A percentile compares a stretch with the other conserved stretches of the same genome.
These are phyloP conservation scores for Suillus spraguei DNA, from an alignment of 768 basidiomycete genomes.

Conservation along the genomic window DNA sequence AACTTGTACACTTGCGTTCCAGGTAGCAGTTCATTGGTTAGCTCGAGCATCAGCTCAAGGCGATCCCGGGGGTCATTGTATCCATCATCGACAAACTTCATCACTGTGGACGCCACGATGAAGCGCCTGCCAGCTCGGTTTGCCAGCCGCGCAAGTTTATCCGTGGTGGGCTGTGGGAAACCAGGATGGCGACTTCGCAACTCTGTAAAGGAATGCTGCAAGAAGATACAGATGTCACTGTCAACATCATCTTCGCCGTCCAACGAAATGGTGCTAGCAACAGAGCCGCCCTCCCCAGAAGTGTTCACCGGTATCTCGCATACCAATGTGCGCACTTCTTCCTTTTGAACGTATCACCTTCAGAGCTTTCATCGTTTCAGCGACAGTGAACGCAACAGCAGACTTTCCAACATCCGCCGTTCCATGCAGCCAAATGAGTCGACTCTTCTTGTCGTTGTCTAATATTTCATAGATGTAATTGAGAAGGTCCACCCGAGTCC, in stretches of 20 bases:
- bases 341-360: neutral
- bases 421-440: constrained; percentile 2
- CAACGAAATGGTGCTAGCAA: neutral
- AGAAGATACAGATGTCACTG: neutral
- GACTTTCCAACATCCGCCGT: neutral
- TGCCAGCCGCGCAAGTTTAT: neutral
- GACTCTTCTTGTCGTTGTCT: neutral
- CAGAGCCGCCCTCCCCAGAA: neutral
- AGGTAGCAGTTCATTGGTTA: neutral
- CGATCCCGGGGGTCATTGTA: neutral
- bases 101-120: neutral
- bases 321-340: neutral
- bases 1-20: neutral
- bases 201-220: neutral
- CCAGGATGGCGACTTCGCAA: neutral
- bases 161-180: neutral
- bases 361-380: neutral
- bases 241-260: neutral
- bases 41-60: neutral
- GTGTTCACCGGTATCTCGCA: neutral
- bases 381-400: constrained; percentile 1
- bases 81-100: neutral
- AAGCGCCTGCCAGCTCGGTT: neutral
- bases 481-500: neutral
- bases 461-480: neutral